phyloP scores from a whole-genome alignment of 73 alveolate genomes.

The Stentor coeruleus region DNA sequence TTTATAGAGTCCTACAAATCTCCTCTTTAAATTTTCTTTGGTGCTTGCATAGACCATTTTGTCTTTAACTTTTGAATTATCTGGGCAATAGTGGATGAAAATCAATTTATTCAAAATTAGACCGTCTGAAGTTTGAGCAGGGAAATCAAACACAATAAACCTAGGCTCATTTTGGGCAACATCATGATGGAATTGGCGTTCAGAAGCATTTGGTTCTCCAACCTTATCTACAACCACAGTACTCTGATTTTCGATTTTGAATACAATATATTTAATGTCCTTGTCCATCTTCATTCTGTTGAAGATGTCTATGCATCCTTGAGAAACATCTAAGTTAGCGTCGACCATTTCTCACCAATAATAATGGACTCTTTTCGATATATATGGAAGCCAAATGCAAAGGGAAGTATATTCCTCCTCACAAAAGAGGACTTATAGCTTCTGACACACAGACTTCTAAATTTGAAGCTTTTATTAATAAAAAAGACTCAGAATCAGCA shows the following conservation, averaged over 20 bases:
- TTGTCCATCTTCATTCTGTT: slow-evolving; percentile 27
- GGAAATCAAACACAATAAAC: slow-evolving; percentile 9
- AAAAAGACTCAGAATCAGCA: not conserved
- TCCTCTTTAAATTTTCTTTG: slow-evolving; percentile 25
- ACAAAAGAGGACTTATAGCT: not conserved
- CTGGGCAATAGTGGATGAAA: slow-evolving; percentile 31
- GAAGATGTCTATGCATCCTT: not conserved
- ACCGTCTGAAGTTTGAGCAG: not conserved
- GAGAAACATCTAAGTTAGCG: slow-evolving; percentile 19
- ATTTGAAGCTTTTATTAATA: not conserved
- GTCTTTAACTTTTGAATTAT: slow-evolving; percentile 3
- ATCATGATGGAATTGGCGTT: not conserved
- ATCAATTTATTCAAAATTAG: not conserved
- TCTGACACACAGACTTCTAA: not conserved
- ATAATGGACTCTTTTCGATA: not conserved
- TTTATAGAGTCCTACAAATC: slow-evolving; percentile 13
- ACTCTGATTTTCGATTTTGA: slow-evolving; percentile 16
- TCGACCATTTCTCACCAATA: slow-evolving; percentile 27
- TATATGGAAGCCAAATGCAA: not conserved
- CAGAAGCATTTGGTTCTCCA: not conserved
- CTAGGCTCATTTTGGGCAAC: slow-evolving; percentile 26
- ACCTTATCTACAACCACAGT: slow-evolving; percentile 11
- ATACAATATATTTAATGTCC: not conserved
- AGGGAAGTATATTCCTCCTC: slow-evolving; percentile 22
- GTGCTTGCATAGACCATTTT: slow-evolving; percentile 27